These are phyloP conservation scores for Lodderomyces metapsilosis DNA, from an alignment of 1,139 yeast species.

Conservation along the genomic window DNA sequence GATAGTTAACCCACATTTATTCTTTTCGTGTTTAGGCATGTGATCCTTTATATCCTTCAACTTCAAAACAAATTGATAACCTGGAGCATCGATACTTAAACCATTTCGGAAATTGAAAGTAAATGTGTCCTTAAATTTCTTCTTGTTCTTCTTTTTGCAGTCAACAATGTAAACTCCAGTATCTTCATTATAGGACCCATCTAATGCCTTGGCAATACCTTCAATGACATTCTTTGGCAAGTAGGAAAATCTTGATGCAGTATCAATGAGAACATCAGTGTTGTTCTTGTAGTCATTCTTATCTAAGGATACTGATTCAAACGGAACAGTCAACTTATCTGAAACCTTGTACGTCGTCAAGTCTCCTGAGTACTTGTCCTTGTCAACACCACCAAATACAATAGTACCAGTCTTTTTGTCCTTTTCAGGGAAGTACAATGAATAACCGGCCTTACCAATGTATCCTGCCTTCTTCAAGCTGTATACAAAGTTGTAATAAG, in stretches of 20 bases:
- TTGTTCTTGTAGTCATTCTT: background rate
- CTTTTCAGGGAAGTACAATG: slow-evolving; percentile 49
- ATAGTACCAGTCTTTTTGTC: slow-evolving; percentile 44
- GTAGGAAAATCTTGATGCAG: slow-evolving; percentile 40
- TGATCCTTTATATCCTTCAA: background rate
- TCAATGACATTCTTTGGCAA: slow-evolving; percentile 22
- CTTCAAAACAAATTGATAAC: background rate
- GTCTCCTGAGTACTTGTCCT: slow-evolving; percentile 49
- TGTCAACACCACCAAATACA: slow-evolving; percentile 60
- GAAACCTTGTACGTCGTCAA: slow-evolving; percentile 19
- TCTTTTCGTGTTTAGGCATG: background rate
- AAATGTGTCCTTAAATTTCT: no score
- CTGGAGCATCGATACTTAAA: background rate
- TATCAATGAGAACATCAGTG: slow-evolving; percentile 27
- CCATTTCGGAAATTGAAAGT: background rate
- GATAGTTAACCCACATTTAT: slow-evolving; percentile 3
- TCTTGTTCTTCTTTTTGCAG: background rate
- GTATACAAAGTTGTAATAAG: slow-evolving; percentile 45
- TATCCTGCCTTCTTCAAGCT: slow-evolving; percentile 50
- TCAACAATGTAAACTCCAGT: slow-evolving; percentile 4
- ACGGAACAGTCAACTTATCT: background rate
- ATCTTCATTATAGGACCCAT: slow-evolving; percentile 14
- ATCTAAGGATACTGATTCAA: background rate
- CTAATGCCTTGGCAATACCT: slow-evolving; percentile 24
- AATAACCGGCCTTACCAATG: slow-evolving; percentile 49